Conservation (phyloP, 106 monocot species). For the Allium sativum region DNA sequence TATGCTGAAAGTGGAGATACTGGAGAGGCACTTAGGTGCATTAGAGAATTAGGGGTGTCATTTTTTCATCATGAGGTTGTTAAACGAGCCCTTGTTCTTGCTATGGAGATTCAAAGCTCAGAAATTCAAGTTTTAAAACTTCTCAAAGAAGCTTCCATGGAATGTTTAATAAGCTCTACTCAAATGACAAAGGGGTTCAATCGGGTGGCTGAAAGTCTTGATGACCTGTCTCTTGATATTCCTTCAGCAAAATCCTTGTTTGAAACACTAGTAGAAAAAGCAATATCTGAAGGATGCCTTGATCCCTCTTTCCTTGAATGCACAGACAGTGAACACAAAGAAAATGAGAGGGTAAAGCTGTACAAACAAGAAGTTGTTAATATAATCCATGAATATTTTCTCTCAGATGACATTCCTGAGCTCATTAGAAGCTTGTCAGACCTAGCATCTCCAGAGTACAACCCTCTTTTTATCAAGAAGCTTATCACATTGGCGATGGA, state of each 20-base stretch:
- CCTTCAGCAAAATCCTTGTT: slow-evolving; percentile 59
- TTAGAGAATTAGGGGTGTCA: slow-evolving; percentile 63
- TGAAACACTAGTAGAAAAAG: slow-evolving; percentile 32
- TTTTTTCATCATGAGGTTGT: slow-evolving; percentile 94
- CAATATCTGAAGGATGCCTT: slow-evolving; percentile 61
- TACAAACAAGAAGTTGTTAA: slow-evolving; percentile 59
- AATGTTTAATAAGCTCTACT: slow-evolving; percentile 67
- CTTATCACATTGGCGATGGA: slow-evolving; percentile 81
- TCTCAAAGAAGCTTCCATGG: slow-evolving; percentile 50
- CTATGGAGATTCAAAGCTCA: slow-evolving; percentile 47
- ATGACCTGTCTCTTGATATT: slow-evolving; percentile 75
- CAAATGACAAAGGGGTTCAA: slow-evolving; percentile 80
- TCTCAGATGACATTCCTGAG: slow-evolving; percentile 77
- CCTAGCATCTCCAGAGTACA: slow-evolving; percentile 52
- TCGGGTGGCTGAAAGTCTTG: slow-evolving; percentile 53
- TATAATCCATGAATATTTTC: slow-evolving; percentile 80
- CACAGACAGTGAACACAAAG: slow-evolving; percentile 7
- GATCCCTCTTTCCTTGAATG: slow-evolving; percentile 35
- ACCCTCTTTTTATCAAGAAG: slow-evolving; percentile 73
- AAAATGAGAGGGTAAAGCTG: slow-evolving; percentile 32
- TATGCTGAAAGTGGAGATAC: slow-evolving; percentile 59
- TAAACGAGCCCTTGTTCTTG: slow-evolving; percentile 52
- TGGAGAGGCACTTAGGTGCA: slow-evolving; percentile 66
- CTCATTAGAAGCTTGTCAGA: slow-evolving; percentile 65
- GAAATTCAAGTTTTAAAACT: slow-evolving; percentile 45